A percentile compares a stretch with the other conserved stretches of the same genome.
Conservation (phyloP, 345 rosid genomes). For the Populus tremula region DNA sequence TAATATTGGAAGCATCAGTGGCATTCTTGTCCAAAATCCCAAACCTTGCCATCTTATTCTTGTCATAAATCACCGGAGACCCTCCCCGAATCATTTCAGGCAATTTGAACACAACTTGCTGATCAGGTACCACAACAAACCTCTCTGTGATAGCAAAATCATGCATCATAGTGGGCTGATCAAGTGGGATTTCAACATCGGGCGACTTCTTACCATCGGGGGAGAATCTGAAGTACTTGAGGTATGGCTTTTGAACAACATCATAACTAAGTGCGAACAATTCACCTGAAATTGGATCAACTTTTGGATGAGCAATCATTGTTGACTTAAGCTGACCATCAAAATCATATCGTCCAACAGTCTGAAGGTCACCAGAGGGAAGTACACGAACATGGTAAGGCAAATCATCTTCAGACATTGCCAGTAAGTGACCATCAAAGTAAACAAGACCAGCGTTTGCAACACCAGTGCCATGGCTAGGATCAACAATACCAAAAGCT, state of each 20-base stretch:
- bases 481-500: constrained; percentile 59
- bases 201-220: constrained; percentile 61
- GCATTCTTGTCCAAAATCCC: constrained; percentile 72
- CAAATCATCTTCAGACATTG: constrained; percentile 88
- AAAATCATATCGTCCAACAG: constrained; percentile 67
- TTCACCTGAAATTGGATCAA: constrained; percentile 69
- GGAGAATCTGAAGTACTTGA: constrained; percentile 68
- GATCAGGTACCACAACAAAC: constrained; percentile 79
- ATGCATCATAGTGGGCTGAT: constrained; percentile 82
- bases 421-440: constrained; percentile 61
- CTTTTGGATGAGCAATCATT: constrained; percentile 92
- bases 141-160: constrained; percentile 79
- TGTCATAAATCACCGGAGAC: constrained; percentile 79
- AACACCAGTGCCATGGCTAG: constrained; percentile 64
- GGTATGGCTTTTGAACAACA: constrained; percentile 67
- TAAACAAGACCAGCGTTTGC: constrained; percentile 88
- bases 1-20: constrained; percentile 34
- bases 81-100: constrained; percentile 79
- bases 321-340: constrained; percentile 54
- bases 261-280: constrained; percentile 78
- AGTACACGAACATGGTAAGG: constrained; percentile 73
- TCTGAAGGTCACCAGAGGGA: constrained; percentile 56
- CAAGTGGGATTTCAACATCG: constrained; percentile 64
- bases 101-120: constrained; percentile 80
- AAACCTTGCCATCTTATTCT: constrained; percentile 64